Evolutionary conservation across 768 basidiomycete genomes (phyloP).

Genomic region (Rhodotorula diobovata): DNA sequence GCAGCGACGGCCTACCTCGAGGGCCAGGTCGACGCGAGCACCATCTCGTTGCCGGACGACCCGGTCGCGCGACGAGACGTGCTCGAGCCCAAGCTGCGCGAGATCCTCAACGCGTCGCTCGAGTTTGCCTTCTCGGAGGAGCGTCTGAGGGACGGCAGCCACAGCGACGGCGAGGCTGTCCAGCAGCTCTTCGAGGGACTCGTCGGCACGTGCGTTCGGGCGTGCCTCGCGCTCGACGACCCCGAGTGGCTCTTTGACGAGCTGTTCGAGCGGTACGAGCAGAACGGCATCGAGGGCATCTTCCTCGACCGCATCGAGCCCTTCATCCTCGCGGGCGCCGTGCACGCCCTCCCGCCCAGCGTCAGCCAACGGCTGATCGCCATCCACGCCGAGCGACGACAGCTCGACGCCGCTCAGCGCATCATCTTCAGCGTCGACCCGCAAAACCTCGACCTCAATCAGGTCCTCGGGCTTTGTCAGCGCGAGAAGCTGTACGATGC

Average conservation of each 20-base stretch:
- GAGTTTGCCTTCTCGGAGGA: constrained; percentile 92
- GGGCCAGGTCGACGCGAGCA: constrained; percentile 62
- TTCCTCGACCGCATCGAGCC: constrained; percentile 76
- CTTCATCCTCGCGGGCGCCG: constrained; percentile 68
- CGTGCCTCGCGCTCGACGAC: constrained; percentile 73
- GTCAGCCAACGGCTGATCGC: constrained; percentile 79
- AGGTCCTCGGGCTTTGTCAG: constrained; percentile 81
- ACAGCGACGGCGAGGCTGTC: constrained; percentile 60
- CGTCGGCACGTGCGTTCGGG: constrained; percentile 68
- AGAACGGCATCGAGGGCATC: constrained; percentile 74
- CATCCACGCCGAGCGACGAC: constrained; percentile 65
- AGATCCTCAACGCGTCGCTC: constrained; percentile 80
- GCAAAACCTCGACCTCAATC: constrained; percentile 82
- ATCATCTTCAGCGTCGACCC: constrained; percentile 97
- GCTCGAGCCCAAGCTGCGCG: constrained; percentile 69
- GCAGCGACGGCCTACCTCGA: constrained; percentile 75
- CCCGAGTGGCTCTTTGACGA: constrained; percentile 88
- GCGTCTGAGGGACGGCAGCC: constrained; percentile 83
- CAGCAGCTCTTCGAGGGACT: constrained; percentile 84
- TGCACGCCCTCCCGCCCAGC: constrained; percentile 73
- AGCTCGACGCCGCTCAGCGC: constrained; percentile 72
- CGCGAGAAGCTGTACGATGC: constrained; percentile 81
- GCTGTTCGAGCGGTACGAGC: constrained; percentile 81
- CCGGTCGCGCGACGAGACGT: constrained; percentile 57
- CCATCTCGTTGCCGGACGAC: constrained; percentile 74